These are phyloP conservation scores for Pestalotiopsis sp. DNA, from an alignment of 2,329 filamentous ascomycete genomes.

Conservation along the genomic window DNA sequence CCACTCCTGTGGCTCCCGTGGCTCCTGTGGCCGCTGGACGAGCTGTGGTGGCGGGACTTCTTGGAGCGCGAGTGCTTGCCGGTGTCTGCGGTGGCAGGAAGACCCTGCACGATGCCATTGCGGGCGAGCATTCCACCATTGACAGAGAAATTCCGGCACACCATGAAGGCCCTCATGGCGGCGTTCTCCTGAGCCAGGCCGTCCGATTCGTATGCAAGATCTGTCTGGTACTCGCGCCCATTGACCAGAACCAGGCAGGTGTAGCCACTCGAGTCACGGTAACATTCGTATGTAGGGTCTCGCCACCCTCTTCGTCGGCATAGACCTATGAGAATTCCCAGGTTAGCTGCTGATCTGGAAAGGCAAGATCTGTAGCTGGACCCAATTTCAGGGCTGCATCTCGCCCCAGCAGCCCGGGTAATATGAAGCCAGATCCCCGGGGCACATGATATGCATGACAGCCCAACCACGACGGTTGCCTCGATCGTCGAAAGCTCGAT, in stretches of 20 bases:
- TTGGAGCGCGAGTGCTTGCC: conserved; percentile 41
- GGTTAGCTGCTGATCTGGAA: conserved; percentile 31
- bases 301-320: conserved; percentile 94
- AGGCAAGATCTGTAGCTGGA: conserved; percentile 25
- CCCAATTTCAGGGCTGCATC: conserved; percentile 21
- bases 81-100: conserved; percentile 56
- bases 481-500: conserved; percentile 15
- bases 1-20: conserved; percentile 51
- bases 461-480: conserved; percentile 28
- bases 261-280: conserved; percentile 73
- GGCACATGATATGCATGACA: conserved; percentile 31
- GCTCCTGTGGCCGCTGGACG: conserved; percentile 45
- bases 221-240: conserved; percentile 94
- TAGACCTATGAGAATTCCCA: conserved; percentile 65
- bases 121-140: conserved; percentile 88
- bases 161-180: conserved; percentile 95
- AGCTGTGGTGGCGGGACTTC: conserved; percentile 56
- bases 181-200: conserved; percentile 87
- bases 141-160: conserved; percentile 95
- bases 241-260: conserved; percentile 93
- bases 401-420: conserved; percentile 30
- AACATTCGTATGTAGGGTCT: conserved; percentile 86
- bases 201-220: conserved; percentile 81
- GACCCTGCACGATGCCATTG: conserved; percentile 69
- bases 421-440: conserved; percentile 26